A percentile compares a stretch with the other conserved stretches of the same genome.
phyloP scores from a whole-genome alignment of 192 early-diverging fungal species.

The Coemansia sp. region DNA sequence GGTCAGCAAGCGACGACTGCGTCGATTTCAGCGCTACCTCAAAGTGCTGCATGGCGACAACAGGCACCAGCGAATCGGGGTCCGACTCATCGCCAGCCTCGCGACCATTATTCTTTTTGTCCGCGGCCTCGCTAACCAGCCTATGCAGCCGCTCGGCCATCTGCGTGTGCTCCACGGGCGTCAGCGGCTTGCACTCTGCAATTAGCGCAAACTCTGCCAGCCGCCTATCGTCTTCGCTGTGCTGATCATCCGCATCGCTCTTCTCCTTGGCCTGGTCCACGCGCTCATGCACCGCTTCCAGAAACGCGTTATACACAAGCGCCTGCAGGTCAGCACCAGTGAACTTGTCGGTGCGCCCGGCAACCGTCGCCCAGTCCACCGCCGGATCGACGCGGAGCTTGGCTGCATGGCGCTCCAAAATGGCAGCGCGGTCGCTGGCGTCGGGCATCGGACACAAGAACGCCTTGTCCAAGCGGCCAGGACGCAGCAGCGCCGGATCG shows the following conservation, averaged over 20 bases:
- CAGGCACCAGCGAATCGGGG: conserved; percentile 7
- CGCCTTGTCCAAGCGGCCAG: conserved; percentile 79
- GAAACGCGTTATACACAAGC: conserved; percentile 85
- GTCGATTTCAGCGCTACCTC: conserved; percentile 20
- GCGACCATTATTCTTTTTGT: not conserved
- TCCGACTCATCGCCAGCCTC: not conserved
- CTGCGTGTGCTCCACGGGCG: conserved; percentile 18
- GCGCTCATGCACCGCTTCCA: conserved; percentile 79
- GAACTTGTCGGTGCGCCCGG: conserved; percentile 67
- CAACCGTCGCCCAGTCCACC: conserved; percentile 64
- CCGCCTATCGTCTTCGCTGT: no score
- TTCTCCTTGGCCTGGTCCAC: conserved; percentile 41
- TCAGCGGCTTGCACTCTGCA: conserved; percentile 10
- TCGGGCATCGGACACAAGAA: conserved; percentile 84
- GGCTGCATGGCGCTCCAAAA: conserved; percentile 69
- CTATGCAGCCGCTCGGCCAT: conserved; percentile 22
- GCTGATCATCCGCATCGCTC: not conserved
- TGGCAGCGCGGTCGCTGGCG: conserved; percentile 70
- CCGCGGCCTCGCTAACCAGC: not conserved
- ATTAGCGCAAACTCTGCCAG: not conserved
- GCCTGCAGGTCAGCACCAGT: conserved; percentile 95
- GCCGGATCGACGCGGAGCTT: conserved; percentile 64
- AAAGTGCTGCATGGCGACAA: conserved; percentile 32
- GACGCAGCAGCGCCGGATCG: conserved; percentile 76
- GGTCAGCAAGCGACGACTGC: conserved; percentile 31